phyloP scores from a whole-genome alignment of 2,329 filamentous ascomycete species.

The Cladosporium sp. region DNA sequence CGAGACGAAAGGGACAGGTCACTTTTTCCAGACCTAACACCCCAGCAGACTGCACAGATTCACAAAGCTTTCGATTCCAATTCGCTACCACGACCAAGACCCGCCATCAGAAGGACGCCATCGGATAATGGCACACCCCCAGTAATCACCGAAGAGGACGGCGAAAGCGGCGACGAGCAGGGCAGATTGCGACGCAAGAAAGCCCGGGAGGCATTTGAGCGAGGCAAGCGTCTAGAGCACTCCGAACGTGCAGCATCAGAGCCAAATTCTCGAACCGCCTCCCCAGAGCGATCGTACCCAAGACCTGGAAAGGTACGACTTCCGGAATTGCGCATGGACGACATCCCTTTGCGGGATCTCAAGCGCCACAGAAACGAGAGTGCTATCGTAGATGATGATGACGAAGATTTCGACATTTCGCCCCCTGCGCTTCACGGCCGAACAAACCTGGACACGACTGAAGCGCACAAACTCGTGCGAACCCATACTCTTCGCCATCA shows the following conservation, averaged over 20 bases:
- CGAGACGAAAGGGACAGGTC: conserved; percentile 24
- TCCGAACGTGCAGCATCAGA: conserved; percentile 32
- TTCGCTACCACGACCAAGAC: conserved; percentile 29
- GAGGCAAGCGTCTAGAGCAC: conserved; percentile 37
- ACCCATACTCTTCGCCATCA: conserved; percentile 38
- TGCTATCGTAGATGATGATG: conserved; percentile 17
- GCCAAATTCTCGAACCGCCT: conserved; percentile 33
- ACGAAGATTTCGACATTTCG: conserved; percentile 9
- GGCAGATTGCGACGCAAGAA: conserved; percentile 26
- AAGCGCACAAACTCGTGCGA: conserved; percentile 48
- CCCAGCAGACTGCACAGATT: conserved; percentile 34
- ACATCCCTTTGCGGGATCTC: conserved; percentile 34
- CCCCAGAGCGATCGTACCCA: conserved; percentile 25
- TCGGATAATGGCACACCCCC: conserved; percentile 21
- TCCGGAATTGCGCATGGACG: conserved; percentile 23
- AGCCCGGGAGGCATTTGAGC: conserved; percentile 35
- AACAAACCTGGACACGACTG: conserved; percentile 33
- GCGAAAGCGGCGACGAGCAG: conserved; percentile 28
- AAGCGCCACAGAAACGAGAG: conserved; percentile 35
- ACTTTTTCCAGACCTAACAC: conserved; percentile 34
- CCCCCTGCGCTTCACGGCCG: conserved; percentile 20
- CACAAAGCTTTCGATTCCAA: conserved; percentile 27
- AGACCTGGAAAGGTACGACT: conserved; percentile 1
- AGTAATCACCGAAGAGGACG: conserved; percentile 23
- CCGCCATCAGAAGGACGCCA: conserved; percentile 30